Evolutionary conservation across 2,329 filamentous ascomycete species (phyloP).

Genomic region (Davidsoniella eucalypti): DNA sequence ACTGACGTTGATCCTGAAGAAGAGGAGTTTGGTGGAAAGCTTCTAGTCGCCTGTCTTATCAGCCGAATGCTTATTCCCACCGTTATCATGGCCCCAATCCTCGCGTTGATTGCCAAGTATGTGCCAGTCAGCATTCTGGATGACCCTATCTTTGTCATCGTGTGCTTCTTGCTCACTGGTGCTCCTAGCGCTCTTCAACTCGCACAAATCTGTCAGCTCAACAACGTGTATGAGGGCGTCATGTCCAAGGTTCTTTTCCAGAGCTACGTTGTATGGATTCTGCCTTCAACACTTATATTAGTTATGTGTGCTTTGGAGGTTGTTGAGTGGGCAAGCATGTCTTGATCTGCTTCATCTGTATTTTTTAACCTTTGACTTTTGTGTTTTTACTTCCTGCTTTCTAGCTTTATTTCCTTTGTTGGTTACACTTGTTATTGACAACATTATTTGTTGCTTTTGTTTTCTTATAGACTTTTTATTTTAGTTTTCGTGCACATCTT

Average conservation of each 20-base stretch:
- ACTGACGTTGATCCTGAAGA: conserved; percentile 54
- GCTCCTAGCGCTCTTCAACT: conserved; percentile 87
- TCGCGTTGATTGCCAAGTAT: conserved; percentile 78
- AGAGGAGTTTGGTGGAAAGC: conserved; percentile 47
- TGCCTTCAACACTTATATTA: conserved; percentile 78
- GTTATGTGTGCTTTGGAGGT: conserved; percentile 88
- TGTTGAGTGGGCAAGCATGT: conserved; percentile 58
- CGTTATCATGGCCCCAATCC: conserved; percentile 75
- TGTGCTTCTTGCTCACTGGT: conserved; percentile 89
- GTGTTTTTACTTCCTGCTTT: neutral
- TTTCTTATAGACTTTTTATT: conserved; percentile 1
- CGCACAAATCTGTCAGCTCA: conserved; percentile 97
- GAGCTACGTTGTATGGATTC: conserved; percentile 78
- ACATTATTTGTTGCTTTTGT: neutral
- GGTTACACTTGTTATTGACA: neutral
- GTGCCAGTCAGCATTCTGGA: conserved; percentile 86
- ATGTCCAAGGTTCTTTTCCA: conserved; percentile 92
- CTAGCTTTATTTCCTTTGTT: neutral
- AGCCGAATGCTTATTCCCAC: conserved; percentile 88
- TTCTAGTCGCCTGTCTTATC: conserved; percentile 72
- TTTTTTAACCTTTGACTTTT: conserved; percentile 5
- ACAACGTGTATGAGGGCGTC: conserved; percentile 84
- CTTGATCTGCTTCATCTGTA: conserved; percentile 6
- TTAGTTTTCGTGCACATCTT: neutral
- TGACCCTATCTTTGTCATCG: conserved; percentile 94